Conservation (phyloP, 345 rosid species). For the Kandelia obovata region DNA sequence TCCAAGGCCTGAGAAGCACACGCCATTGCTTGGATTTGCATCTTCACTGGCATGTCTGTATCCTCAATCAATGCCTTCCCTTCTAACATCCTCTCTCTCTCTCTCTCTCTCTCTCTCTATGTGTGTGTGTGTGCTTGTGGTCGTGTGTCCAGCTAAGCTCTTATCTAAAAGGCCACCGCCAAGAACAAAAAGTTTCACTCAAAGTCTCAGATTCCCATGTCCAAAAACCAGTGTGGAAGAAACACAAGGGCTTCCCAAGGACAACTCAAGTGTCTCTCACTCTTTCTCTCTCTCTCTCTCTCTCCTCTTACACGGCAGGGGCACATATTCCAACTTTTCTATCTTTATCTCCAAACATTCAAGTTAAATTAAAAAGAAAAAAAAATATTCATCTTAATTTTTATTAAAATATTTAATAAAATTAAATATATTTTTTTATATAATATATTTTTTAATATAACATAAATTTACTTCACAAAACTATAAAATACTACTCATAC, state of each 20-base stretch:
- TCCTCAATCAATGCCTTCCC: conserved; percentile 70
- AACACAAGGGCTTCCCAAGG: conserved; percentile 4
- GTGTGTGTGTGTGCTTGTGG: neutral
- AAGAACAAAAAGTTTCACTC: neutral
- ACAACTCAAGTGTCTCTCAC: neutral
- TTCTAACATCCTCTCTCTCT: conserved; percentile 50
- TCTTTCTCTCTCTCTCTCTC: conserved; percentile 17
- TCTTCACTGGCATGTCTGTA: conserved; percentile 88
- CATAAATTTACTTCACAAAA: too few relatives aligned
- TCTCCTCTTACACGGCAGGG: neutral
- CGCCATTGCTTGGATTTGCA: conserved; percentile 87
- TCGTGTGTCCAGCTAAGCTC: neutral
- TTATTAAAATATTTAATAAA: too few relatives aligned
- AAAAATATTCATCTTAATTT: too few relatives aligned
- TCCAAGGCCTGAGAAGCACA: conserved; percentile 71
- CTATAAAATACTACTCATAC: too few relatives aligned
- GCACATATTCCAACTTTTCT: conserved; percentile 15
- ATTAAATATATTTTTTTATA: neutral
- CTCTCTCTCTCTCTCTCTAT: neutral
- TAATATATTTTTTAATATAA: too few relatives aligned
- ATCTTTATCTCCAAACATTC: neutral
- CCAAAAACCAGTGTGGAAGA: conserved; percentile 19
- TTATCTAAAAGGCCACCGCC: neutral
- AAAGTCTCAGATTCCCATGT: neutral
- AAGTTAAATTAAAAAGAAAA: too few relatives aligned